These are phyloP conservation scores for Ophiocordyceps camponoti-leonardi DNA, from an alignment of 2,329 filamentous ascomycete species.

Conservation along the genomic window DNA sequence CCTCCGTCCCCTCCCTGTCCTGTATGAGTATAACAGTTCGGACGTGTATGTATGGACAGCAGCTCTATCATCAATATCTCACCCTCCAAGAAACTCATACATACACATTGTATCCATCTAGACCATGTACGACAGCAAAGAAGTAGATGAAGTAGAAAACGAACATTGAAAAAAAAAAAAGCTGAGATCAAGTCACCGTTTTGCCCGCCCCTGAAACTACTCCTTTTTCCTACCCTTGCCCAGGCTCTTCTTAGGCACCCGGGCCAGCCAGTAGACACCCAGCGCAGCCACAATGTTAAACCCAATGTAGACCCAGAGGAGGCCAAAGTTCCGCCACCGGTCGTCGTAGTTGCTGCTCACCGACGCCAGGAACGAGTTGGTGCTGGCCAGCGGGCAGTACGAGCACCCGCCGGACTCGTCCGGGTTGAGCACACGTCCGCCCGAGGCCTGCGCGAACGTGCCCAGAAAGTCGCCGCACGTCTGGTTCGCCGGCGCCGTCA, in stretches of 20 bases:
- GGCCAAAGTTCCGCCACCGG: constrained; percentile 52
- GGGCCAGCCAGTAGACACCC: constrained; percentile 35
- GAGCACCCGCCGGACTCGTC: constrained; percentile 31
- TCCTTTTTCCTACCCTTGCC: constrained; percentile 15
- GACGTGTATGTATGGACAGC: too few relatives aligned
- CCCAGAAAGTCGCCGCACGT: constrained; percentile 45
- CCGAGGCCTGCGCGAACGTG: constrained; percentile 26
- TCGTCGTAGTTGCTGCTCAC: constrained; percentile 36
- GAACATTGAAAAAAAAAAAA: too few relatives aligned
- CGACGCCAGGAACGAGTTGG: constrained; percentile 30
- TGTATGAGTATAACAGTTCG: too few relatives aligned
- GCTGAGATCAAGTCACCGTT: too few relatives aligned
- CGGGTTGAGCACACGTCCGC: constrained; percentile 36
- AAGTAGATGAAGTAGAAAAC: too few relatives aligned
- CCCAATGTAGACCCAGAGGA: constrained; percentile 40
- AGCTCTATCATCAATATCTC: too few relatives aligned
- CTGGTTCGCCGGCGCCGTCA: constrained; percentile 39
- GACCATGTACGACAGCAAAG: too few relatives aligned
- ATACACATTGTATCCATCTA: too few relatives aligned
- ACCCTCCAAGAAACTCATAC: too few relatives aligned
- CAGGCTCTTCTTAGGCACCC: constrained; percentile 29
- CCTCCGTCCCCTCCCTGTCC: too few relatives aligned
- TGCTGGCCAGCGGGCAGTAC: constrained; percentile 34
- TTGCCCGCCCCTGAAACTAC: too few relatives aligned
- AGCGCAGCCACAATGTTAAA: constrained; percentile 42